Evolutionary conservation across 192 early-diverging fungal genomes (phyloP).

Genomic region (Gamsiella multidivaricata): DNA sequence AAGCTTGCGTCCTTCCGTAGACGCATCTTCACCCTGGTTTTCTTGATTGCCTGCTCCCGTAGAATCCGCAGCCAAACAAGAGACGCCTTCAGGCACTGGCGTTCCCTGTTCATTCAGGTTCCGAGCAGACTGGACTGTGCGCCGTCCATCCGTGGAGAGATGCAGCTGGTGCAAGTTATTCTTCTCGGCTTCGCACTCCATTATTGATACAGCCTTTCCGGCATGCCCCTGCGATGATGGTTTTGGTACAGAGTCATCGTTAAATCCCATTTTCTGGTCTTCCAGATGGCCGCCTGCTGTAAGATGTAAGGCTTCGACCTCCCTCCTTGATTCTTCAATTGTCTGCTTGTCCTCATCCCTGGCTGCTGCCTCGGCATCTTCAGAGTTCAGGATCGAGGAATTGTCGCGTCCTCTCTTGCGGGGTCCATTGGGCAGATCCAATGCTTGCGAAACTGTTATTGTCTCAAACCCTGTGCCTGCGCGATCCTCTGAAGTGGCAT

Average conservation of each 20-base stretch:
- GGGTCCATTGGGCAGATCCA: background rate
- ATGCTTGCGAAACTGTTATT: background rate
- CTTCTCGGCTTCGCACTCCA: background rate
- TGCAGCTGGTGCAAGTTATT: too few relatives aligned
- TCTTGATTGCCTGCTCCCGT: background rate
- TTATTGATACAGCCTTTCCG: background rate
- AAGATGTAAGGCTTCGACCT: background rate
- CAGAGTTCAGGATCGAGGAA: background rate
- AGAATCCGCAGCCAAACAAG: too few relatives aligned
- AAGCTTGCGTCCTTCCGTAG: slow-evolving; percentile 24
- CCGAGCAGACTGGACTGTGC: too few relatives aligned
- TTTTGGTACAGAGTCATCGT: background rate
- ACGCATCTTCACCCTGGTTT: background rate
- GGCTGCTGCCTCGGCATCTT: background rate
- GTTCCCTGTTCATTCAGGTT: too few relatives aligned
- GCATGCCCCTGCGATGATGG: background rate
- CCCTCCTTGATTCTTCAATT: background rate
- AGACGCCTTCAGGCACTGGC: too few relatives aligned
- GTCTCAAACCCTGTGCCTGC: background rate
- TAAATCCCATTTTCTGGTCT: background rate
- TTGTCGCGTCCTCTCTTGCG: slow-evolving; percentile 10
- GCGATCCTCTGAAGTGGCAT: background rate
- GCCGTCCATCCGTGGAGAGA: too few relatives aligned
- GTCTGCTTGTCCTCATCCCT: slow-evolving; percentile 10
- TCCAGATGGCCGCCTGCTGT: background rate